Conservation (phyloP, 2,329 filamentous ascomycete genomes). For the Ascocoryne sarcoides region DNA sequence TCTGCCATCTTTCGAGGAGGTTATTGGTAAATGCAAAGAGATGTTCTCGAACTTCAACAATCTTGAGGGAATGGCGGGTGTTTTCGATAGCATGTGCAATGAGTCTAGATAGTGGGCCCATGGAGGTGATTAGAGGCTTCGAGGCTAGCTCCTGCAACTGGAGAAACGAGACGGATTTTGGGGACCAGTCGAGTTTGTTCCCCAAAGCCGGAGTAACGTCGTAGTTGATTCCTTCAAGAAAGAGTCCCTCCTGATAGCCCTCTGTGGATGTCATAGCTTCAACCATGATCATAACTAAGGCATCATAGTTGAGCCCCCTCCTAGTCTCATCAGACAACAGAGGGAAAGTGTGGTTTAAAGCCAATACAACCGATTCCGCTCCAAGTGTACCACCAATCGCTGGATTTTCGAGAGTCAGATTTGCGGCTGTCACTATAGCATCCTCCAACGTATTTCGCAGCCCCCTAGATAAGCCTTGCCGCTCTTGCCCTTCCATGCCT, state of each 20-base stretch:
- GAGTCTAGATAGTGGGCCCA: conserved; percentile 54
- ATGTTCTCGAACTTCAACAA: conserved; percentile 40
- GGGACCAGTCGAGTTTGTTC: conserved; percentile 51
- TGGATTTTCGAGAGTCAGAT: conserved; percentile 48
- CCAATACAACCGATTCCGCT: conserved; percentile 44
- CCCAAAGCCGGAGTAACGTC: conserved; percentile 44
- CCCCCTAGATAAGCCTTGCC: conserved; percentile 43
- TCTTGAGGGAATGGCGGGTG: conserved; percentile 35
- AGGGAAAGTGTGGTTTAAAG: conserved; percentile 56
- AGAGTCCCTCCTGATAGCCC: conserved; percentile 56
- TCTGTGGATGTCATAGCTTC: conserved; percentile 49
- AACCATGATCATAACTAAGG: conserved; percentile 48
- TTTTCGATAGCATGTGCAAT: conserved; percentile 54
- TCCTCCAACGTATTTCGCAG: conserved; percentile 49
- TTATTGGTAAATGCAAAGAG: conserved; percentile 36
- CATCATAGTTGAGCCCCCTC: conserved; percentile 47
- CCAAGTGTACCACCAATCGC: conserved; percentile 41
- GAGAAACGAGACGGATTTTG: conserved; percentile 46
- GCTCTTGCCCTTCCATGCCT: conserved; percentile 49
- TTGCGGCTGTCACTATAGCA: conserved; percentile 51
- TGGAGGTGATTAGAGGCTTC: conserved; percentile 48
- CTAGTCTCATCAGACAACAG: conserved; percentile 45
- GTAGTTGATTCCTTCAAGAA: conserved; percentile 51
- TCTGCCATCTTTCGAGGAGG: conserved; percentile 56
- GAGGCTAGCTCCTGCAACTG: conserved; percentile 46